Base-by-base conservation (phyloP, 768 basidiomycete genomes). In the Calocybe cyanea region DNA sequence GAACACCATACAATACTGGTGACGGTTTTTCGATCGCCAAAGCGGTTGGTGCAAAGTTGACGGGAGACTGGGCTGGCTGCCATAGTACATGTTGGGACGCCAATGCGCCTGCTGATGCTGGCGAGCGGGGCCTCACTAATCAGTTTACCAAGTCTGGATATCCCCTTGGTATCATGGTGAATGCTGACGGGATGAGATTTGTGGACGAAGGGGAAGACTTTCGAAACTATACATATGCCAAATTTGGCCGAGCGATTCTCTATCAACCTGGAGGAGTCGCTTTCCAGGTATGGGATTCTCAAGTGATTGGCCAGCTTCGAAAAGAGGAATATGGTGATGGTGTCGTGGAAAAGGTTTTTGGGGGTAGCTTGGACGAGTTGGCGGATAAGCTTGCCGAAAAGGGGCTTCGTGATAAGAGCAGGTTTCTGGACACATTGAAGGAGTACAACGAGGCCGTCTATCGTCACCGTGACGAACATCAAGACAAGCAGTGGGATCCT, bases 131-230 rank as follows among this genome's bases (percentile, higher is more conserved):
- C 38, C 60, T 83, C 44, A 83, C 78, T 46, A 86, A 87, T 57
- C 81, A 83, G 51, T 83, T 71, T 60, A 86, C 84, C 6, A 86
- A 86, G 61, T 85, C 83, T 8, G 81, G 85, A 1, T 85, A 86
- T 55, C 83, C 85, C 2, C 65, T 85, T 8, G 83, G 84, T 1
- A 69, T 87, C 48, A 85, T 84, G 83, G 61, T 84, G 19, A 87
- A 85, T 54, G 56, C 68, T 0, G 49, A 61, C 1, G 85, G 85
- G 3, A 51, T 61, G 41, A 71, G 84, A 13, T 87, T 86, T 52
- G 83, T 85, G 6, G 82, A 87, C 50, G 85, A 86, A 60, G 84
- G 83, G 30, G 76, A 75, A 57, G 83, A 87, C 63, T 85, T 78
- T 57, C 72, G 85, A 37, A 86, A 83, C 58, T 85, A 79, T 53